Conservation (phyloP, 164 flowering plant genomes). For the Umbilicus rupestris region DNA sequence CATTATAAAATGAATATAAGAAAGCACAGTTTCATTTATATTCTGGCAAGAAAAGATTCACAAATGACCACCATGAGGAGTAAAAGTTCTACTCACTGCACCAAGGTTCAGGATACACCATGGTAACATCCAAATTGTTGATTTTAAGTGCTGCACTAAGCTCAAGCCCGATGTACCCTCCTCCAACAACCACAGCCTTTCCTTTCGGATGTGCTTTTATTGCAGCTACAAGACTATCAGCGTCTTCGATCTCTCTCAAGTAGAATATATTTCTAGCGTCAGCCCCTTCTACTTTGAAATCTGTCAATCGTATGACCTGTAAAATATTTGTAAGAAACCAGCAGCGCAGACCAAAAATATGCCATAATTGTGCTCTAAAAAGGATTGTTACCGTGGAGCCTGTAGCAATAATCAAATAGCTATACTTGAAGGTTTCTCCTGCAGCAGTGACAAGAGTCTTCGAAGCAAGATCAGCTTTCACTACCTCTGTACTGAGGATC, state of each 20-base stretch:
- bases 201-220: conserved; percentile 74
- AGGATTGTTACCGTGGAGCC: conserved; percentile 58
- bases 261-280: conserved; percentile 85
- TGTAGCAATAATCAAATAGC: conserved; percentile 62
- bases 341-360: background rate
- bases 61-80: background rate
- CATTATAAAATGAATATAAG: too few relatives aligned
- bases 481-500: conserved; percentile 78
- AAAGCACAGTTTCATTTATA: background rate
- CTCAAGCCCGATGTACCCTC: conserved; percentile 98
- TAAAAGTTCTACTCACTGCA: conserved; percentile 69
- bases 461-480: conserved; percentile 80
- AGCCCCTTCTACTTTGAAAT: conserved; percentile 90
- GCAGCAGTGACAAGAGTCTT: conserved; percentile 63
- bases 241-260: conserved; percentile 93
- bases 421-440: conserved; percentile 63
- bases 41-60: background rate
- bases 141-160: conserved; percentile 69
- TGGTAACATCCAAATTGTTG: conserved; percentile 72
- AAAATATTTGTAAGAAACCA: background rate
- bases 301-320: conserved; percentile 77
- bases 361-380: background rate
- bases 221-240: conserved; percentile 71
- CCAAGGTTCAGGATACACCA: conserved; percentile 99
- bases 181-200: conserved; percentile 89